Percentiles rank a stretch among this genome's conserved stretches.
Conservation (phyloP, 257 asterid species). For the Hygrophila difformis region DNA sequence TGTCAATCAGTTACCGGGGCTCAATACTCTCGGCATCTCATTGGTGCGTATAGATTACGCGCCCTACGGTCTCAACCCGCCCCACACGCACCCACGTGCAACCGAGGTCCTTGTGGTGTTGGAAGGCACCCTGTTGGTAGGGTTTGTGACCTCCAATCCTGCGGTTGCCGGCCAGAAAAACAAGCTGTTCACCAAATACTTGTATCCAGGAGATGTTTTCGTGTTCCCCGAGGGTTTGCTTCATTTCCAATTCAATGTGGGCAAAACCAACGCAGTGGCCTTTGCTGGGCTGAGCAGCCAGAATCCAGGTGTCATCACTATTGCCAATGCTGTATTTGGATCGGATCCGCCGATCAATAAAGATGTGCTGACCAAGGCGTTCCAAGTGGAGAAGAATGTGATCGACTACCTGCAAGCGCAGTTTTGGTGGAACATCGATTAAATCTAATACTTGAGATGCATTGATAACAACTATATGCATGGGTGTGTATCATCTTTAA, state of each 20-base stretch:
- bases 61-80: constrained; percentile 22
- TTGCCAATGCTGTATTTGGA: constrained; percentile 29
- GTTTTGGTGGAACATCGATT: no score
- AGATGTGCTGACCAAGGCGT: constrained; percentile 16
- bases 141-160: constrained; percentile 29
- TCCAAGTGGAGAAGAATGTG: constrained; percentile 16
- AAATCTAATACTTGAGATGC: no score
- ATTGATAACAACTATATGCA: no score
- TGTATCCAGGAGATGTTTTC: constrained; percentile 19
- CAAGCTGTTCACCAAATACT: constrained; percentile 16
- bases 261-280: constrained; percentile 13
- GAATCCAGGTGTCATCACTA: constrained; percentile 25
- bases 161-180: constrained; percentile 14
- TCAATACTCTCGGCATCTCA: constrained; percentile 30
- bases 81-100: constrained; percentile 32
- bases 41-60: constrained; percentile 19
- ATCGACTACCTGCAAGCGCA: constrained; percentile 9
- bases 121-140: constrained; percentile 23
- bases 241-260: constrained; percentile 23
- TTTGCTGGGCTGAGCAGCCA: constrained; percentile 27
- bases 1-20: constrained; percentile 26
- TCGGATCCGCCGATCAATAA: constrained; percentile 19
- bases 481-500: no score
- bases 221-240: constrained; percentile 28
- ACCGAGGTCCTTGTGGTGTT: constrained; percentile 24